Evolutionary conservation across 2,329 filamentous ascomycete genomes (phyloP), one percentile per base, ranked within the genome.

Genomic region (Verticillium isaacii): DNA sequence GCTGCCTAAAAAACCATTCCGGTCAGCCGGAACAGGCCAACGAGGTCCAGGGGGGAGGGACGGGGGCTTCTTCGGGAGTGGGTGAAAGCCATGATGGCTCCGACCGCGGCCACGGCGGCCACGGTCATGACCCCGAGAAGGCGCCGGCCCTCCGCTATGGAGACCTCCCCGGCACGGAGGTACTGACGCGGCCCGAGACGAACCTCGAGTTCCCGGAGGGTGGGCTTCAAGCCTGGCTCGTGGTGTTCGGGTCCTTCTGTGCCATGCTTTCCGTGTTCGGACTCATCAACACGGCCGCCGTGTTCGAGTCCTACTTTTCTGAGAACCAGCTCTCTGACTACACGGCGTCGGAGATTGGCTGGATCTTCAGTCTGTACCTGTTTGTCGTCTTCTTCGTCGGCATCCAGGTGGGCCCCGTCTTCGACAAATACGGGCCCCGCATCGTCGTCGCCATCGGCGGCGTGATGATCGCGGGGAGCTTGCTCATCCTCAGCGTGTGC

Each of bases 301-400:
- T 89, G 1, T 90, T 93, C 74, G 88, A 94, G 75, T 85, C 89
- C 15, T 94, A 94, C 74, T 84, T 96, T 64, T 81, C 85, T 36
- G 83, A 81, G 23, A 80, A 96, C 71, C 91, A 95, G 69, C 82
- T 96, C 23, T 78, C 77, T n/a, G 76, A 82, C 25, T 88, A 92
- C 72, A 84, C 77, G 60, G 82, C 88, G 12, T 88, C 87, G 4
- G 81, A 85, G 59, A 88, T 93, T 57, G 90, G 90, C n/a, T 96
- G 92, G 92, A 91, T 96, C 65, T 93, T 94, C 68, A 88, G 89
- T 68, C 77, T 95, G 59, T 94, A 93, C 71, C 81, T 91, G 34
- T 96, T 95, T 70, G 78, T 94, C 56, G 85, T 90, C 56, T 94
- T 95, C 73, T 91, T 94, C 69, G 87, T 90, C 41, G 91, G 92